Conservation (phyloP, 2,329 filamentous ascomycete genomes). For the Pseudophaeomoniella oleicola region DNA sequence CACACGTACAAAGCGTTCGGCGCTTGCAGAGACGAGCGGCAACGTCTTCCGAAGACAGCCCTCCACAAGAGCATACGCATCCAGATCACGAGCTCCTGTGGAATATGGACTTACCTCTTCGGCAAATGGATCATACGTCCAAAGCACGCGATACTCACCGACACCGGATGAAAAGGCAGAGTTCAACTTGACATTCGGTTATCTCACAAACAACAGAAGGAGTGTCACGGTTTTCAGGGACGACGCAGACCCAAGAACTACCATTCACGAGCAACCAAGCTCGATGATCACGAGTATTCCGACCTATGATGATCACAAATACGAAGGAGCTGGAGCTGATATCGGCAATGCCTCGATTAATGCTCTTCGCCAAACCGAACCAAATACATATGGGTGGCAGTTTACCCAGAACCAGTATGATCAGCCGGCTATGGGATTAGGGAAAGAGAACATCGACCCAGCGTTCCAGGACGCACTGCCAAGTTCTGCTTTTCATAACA, state of each 20-base stretch:
- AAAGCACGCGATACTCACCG: slow-evolving; percentile 11
- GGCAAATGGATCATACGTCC: slow-evolving; percentile 7
- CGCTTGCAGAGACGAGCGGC: slow-evolving; percentile 17
- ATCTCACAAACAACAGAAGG: slow-evolving; percentile 14
- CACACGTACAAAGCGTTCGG: slow-evolving; percentile 15
- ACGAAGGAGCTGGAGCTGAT: not conserved
- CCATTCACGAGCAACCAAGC: not conserved
- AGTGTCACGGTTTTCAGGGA: slow-evolving; percentile 25
- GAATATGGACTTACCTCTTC: slow-evolving; percentile 11
- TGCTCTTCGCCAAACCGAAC: not conserved
- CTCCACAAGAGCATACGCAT: slow-evolving; percentile 12
- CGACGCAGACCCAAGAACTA: slow-evolving; percentile 3
- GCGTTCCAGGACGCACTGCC: not conserved
- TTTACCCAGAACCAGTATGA: not conserved
- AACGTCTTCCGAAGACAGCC: slow-evolving; percentile 16
- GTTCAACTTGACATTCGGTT: slow-evolving; percentile 17
- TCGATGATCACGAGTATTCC: too few species aligned
- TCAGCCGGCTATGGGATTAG: not conserved
- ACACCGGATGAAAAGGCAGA: slow-evolving; percentile 17
- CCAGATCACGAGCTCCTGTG: slow-evolving; percentile 8
- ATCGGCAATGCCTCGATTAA: not conserved
- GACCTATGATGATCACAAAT: not conserved
- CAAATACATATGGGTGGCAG: not conserved
- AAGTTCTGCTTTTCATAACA: not conserved
- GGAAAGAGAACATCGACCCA: not conserved